Evolutionary conservation across 2,329 filamentous ascomycete species (phyloP).

Genomic region (Corniculantispora saksenae): DNA sequence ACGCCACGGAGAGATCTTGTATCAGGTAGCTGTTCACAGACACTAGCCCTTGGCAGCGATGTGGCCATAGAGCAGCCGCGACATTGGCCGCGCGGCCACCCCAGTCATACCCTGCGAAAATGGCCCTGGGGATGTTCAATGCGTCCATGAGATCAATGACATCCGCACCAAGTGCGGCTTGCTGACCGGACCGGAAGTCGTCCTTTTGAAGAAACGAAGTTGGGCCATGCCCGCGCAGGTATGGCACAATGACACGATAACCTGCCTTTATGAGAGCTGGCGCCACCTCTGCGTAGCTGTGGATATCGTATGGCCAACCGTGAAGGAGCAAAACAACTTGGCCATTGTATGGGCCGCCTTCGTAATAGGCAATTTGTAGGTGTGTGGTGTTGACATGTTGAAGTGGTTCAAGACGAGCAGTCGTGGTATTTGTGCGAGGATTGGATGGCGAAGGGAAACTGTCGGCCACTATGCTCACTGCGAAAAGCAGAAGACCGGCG

Average conservation of each 20-base stretch:
- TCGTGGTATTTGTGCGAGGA: neutral
- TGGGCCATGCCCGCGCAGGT: conserved; percentile 29
- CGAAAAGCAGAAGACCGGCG: neutral
- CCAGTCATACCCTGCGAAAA: conserved; percentile 33
- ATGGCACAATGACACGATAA: conserved; percentile 31
- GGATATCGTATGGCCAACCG: conserved; percentile 31
- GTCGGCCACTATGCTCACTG: neutral
- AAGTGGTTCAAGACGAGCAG: conserved; percentile 16
- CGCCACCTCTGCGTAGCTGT: conserved; percentile 27
- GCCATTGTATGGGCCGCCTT: conserved; percentile 22
- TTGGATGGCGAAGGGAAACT: neutral
- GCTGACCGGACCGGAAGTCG: conserved; percentile 29
- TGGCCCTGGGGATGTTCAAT: conserved; percentile 27
- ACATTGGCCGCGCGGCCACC: conserved; percentile 29
- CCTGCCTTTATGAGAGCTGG: conserved; percentile 25
- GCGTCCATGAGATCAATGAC: conserved; percentile 30
- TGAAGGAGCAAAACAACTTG: conserved; percentile 28
- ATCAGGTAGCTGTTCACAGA: conserved; percentile 25
- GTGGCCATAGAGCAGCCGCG: conserved; percentile 30
- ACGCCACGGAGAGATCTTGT: conserved; percentile 21
- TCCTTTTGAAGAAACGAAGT: conserved; percentile 26
- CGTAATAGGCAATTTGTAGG: conserved; percentile 24
- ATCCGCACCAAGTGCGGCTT: conserved; percentile 29
- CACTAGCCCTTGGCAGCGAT: conserved; percentile 29
- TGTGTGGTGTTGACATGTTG: conserved; percentile 16